Base-by-base conservation (phyloP, 768 basidiomycete genomes). In the Lactarius hatsudake region DNA sequence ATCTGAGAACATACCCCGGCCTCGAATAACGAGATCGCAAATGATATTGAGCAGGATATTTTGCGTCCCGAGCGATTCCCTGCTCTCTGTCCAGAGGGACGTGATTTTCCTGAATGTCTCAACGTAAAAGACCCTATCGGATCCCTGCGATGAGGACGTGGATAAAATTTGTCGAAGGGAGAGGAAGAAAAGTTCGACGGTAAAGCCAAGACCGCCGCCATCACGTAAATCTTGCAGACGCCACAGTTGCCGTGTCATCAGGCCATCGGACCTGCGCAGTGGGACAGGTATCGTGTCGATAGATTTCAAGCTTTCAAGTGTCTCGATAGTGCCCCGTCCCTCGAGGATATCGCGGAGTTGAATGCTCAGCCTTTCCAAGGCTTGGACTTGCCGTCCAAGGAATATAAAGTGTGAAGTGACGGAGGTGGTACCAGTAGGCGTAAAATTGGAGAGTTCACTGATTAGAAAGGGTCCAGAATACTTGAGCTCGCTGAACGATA, bases 121-220 rank as follows among this genome's bases (percentile, higher is more conserved):
- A 2, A n/a, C 1, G 28, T 38, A 66, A 15, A 38, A 30, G 12
- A 30, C 54, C 3, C 7, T 13, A 34, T 59, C 15, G 18, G 18
- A 28, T 10, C 57, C 54, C 43, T 8, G 3, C 1, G 43, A 58
- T 34, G 23, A 48, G 17, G 55, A 38, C 13, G 12, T 30, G 28
- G 38, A 20, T 23, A 5, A 43, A 20, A 55, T 23, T 48, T 65
- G 51, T 55, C 64, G 32, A 17, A 55, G 32, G 26, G 59, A 10
- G 30, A 65, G 59, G 58, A 65, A 65, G n/a, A 60, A 60, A 23
- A 65, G 59, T 17, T 65, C 64, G n/a, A 65, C 20, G 1, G 59
- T 54, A 55, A 28, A 61, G 0, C 64, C 59, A 2, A 65, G 59
- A 23, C 64, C 53, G 18, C n/a, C n/a, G 1, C 59, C 40, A 10